Evolutionary conservation across 495 filamentous ascomycete genomes (phyloP).

Genomic region (Sabuloglossum arenarium): DNA sequence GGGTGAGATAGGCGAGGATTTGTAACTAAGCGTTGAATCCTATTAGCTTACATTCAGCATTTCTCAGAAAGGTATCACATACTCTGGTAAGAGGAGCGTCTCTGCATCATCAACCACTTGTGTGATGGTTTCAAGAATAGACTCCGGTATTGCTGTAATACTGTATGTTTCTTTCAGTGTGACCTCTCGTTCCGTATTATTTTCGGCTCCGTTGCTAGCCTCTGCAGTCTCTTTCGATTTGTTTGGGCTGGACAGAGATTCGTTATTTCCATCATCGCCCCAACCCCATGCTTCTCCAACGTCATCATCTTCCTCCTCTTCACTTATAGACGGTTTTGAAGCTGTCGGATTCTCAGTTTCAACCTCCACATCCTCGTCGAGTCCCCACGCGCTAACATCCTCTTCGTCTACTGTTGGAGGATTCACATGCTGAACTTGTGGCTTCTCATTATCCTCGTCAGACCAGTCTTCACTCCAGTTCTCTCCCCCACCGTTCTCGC

Average conservation of each 20-base stretch:
- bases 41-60: constrained; percentile 10
- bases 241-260: neutral
- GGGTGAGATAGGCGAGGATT: constrained; percentile 36
- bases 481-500: constrained; percentile 30
- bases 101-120: constrained; percentile 51
- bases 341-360: neutral
- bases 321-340: constrained; percentile 4
- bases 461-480: constrained; percentile 67
- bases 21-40: constrained; percentile 15
- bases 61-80: constrained; percentile 12
- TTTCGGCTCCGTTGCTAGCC: neutral
- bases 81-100: constrained; percentile 32
- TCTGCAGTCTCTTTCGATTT: constrained; percentile 1
- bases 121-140: constrained; percentile 47
- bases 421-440: neutral
- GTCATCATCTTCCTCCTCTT: constrained; percentile 16
- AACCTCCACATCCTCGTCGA: constrained; percentile 28
- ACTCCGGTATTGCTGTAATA: constrained; percentile 58
- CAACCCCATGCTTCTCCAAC: constrained; percentile 7
- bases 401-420: constrained; percentile 18
- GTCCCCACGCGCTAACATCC: constrained; percentile 42
- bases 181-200: constrained; percentile 26
- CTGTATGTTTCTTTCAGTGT: constrained; percentile 74
- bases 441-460: constrained; percentile 32
- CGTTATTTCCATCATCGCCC: neutral